These are phyloP conservation scores for Suillus hirtellus DNA, from an alignment of 768 basidiomycete genomes.

Conservation along the genomic window DNA sequence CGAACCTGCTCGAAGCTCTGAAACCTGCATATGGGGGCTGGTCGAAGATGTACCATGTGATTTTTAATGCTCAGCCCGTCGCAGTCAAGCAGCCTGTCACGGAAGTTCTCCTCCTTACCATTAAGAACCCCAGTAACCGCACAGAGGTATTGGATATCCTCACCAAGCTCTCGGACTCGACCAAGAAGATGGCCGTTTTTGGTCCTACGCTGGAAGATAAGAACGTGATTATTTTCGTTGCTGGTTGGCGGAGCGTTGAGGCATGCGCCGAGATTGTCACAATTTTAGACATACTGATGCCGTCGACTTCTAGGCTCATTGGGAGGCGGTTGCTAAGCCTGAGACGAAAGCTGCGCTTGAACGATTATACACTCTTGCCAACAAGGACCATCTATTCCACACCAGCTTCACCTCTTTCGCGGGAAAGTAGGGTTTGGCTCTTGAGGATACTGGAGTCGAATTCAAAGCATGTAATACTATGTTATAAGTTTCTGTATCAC, in stretches of 20 bases:
- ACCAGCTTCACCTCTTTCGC: slow-evolving; percentile 14
- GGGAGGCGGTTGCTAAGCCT: slow-evolving; percentile 10
- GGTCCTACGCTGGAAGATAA: slow-evolving; percentile 24
- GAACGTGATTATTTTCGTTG: slow-evolving; percentile 21
- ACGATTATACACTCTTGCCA: slow-evolving; percentile 17
- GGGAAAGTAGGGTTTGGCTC: neutral
- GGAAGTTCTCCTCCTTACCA: slow-evolving; percentile 16
- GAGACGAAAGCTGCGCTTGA: slow-evolving; percentile 13
- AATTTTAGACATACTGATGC: neutral
- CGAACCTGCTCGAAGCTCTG: slow-evolving; percentile 11
- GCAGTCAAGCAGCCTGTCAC: slow-evolving; percentile 27
- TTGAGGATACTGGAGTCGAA: too few species aligned
- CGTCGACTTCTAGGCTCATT: slow-evolving; percentile 18
- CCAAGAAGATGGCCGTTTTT: slow-evolving; percentile 19
- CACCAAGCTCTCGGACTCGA: slow-evolving; percentile 17
- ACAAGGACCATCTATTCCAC: slow-evolving; percentile 19
- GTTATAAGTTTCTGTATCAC: neutral
- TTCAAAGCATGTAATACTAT: neutral
- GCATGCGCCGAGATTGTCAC: slow-evolving; percentile 14
- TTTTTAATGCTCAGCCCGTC: slow-evolving; percentile 18
- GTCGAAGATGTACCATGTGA: slow-evolving; percentile 23
- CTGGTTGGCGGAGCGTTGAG: slow-evolving; percentile 27
- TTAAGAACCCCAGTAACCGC: slow-evolving; percentile 28
- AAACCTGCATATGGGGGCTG: slow-evolving; percentile 11
- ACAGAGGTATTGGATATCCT: slow-evolving; percentile 15